Conservation (phyloP, 192 early-diverging fungal genomes). For the Obelidium mucronatum region DNA sequence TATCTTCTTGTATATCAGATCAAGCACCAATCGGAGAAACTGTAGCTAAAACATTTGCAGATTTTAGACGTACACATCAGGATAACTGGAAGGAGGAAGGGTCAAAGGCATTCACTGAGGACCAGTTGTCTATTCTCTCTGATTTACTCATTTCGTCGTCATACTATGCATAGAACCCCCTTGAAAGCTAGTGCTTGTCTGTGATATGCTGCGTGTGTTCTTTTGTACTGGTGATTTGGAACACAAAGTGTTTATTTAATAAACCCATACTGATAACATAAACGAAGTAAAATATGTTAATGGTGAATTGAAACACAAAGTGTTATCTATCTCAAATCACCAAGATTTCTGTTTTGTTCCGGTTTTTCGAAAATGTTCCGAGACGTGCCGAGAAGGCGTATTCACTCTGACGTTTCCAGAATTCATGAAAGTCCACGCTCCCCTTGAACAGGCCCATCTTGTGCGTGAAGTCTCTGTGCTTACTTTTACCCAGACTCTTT, state of each 20-base stretch:
- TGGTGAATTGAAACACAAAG: neutral
- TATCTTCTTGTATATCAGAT: conserved; percentile 82
- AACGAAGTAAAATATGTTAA: neutral
- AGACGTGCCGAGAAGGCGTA: too few species aligned
- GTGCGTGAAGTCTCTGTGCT: too few species aligned
- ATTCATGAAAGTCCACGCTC: too few species aligned
- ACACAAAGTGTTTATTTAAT: too few species aligned
- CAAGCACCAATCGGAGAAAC: conserved; percentile 86
- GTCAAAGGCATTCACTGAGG: conserved; percentile 72
- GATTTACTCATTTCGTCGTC: conserved; percentile 77
- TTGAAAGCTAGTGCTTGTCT: conserved; percentile 28
- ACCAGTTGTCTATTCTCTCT: conserved; percentile 79
- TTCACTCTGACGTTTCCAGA: too few species aligned
- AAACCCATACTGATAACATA: neutral
- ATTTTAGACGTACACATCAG: conserved; percentile 93
- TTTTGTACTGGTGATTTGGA: neutral
- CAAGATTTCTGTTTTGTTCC: too few species aligned
- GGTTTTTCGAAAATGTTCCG: too few species aligned
- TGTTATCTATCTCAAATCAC: too few species aligned
- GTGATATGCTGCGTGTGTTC: neutral
- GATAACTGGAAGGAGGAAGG: conserved; percentile 93
- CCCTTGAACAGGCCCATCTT: too few species aligned
- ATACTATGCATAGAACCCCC: conserved; percentile 62
- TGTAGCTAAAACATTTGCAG: conserved; percentile 86
- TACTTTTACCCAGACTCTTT: too few species aligned